Percentiles rank a stretch among this genome's conserved stretches.
phyloP scores from a whole-genome alignment of 345 rosid species.

The Aegle marmelos region DNA sequence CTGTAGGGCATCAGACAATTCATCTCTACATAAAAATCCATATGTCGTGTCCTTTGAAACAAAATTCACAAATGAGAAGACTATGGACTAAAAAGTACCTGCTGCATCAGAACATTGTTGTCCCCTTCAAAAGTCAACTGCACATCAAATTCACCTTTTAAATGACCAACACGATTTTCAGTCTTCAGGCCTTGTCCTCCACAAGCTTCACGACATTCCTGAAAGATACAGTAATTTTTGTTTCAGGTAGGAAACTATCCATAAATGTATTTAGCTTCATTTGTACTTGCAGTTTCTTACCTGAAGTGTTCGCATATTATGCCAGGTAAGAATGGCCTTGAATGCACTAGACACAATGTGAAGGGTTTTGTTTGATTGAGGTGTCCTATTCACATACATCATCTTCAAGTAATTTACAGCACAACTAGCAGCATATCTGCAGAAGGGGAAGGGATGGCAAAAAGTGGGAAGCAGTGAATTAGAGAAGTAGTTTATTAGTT shows the following conservation, averaged over 20 bases:
- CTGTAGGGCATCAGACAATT: conserved; percentile 5
- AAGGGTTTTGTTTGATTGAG: conserved; percentile 66
- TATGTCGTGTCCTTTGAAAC: neutral
- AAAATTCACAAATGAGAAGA: neutral
- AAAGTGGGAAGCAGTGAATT: neutral
- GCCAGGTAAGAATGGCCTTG: conserved; percentile 82
- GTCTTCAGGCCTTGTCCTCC: conserved; percentile 97
- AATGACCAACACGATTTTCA: conserved; percentile 80
- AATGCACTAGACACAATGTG: conserved; percentile 84
- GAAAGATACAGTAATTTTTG: conserved; percentile 5
- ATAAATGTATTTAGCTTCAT: neutral
- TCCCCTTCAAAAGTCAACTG: conserved; percentile 96
- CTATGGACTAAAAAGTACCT: conserved; percentile 42
- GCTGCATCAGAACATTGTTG: conserved; percentile 90
- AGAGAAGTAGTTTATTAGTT: neutral
- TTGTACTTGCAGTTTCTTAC: conserved; percentile 30
- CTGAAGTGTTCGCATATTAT: conserved; percentile 94
- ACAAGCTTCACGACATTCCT: conserved; percentile 99
- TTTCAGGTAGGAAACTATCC: neutral
- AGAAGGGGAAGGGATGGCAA: neutral
- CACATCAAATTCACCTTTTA: conserved; percentile 86
- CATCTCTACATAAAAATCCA: neutral
- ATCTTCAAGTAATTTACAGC: conserved; percentile 79
- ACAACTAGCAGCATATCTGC: conserved; percentile 80
- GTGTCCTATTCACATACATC: conserved; percentile 73